phyloP scores from a whole-genome alignment of 1,284 basidiomycete species.

The Sanghuangporus baumii region DNA sequence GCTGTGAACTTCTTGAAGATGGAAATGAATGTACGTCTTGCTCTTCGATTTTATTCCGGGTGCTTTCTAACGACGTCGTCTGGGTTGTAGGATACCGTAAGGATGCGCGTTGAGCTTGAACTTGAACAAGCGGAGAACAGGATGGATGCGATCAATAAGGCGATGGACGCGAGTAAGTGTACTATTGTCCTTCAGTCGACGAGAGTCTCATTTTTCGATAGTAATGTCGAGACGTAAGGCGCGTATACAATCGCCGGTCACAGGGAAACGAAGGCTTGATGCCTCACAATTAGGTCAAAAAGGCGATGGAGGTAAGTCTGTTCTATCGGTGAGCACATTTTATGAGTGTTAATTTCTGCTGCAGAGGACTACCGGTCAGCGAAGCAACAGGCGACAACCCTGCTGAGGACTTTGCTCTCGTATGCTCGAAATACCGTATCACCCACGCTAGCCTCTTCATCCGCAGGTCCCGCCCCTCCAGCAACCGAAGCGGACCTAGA shows the following conservation, averaged over 20 bases:
- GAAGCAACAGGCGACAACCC: slow-evolving; percentile 53
- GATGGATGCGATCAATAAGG: slow-evolving; percentile 59
- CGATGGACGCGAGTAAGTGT: slow-evolving; percentile 56
- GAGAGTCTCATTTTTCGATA: not conserved
- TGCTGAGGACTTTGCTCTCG: slow-evolving; percentile 48
- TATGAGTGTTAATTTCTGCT: not conserved
- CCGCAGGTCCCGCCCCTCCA: slow-evolving; percentile 32
- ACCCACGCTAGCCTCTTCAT: slow-evolving; percentile 33
- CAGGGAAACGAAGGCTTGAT: slow-evolving; percentile 12
- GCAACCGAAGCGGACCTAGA: slow-evolving; percentile 43
- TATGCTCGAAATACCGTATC: slow-evolving; percentile 39
- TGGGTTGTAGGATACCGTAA: slow-evolving; percentile 49
- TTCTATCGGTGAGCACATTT: not conserved
- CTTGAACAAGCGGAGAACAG: slow-evolving; percentile 65
- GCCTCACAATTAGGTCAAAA: slow-evolving; percentile 2
- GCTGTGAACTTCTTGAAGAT: slow-evolving; percentile 78
- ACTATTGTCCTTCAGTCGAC: not conserved
- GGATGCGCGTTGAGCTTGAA: slow-evolving; percentile 72
- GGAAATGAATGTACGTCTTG: slow-evolving; percentile 46
- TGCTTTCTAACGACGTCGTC: slow-evolving; percentile 16
- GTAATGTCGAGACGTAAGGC: slow-evolving; percentile 17
- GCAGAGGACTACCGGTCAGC: slow-evolving; percentile 66
- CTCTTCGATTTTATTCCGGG: not conserved
- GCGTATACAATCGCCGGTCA: slow-evolving; percentile 11
- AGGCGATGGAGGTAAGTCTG: slow-evolving; percentile 24